Base-by-base conservation (phyloP, 352 stramenopile genomes). In the Aphanomyces invadans region DNA sequence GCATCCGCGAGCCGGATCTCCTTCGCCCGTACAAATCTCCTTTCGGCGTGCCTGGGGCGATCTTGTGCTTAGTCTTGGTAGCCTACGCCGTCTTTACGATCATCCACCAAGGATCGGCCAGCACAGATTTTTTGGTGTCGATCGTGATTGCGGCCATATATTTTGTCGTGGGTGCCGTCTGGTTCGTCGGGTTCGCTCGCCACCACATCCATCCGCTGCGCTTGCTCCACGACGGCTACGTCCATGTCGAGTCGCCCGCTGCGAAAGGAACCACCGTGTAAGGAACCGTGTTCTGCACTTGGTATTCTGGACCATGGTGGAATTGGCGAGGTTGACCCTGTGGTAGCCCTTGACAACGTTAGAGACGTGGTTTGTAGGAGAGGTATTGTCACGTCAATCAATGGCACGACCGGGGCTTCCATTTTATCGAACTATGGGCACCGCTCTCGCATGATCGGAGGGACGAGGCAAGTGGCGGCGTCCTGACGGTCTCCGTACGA, bases 121-220 rank as follows among this genome's bases (percentile, higher is more conserved):
- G 73, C 51, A 78, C 76, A 36, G 80, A 89, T 42, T 86, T 89
- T 46, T 56, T 85, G 19, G 78, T 79, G 32, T 84, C 78, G 1
- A 76, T 87, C 21, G 73, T 87, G 26, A 77, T 77, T 26, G 78
- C 73, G 29, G 67, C 77, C 33, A 11, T 84, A 26, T 85, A 86
- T 70, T 89, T 89, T 55, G 61, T 56, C 21, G 51, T 78, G 21
- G 80, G 76, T 23, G 74, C 71, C 0, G 69, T 76, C 5, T 86
- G 82, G 62, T 88, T 79, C 62, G 71, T 82, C 48, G 59, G 71
- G 31, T 2, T 51, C 11, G 48, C 48, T 28, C 29, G 48, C 21
- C 21, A 59, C 15, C 48, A 67, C 60, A 67, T 67, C n/a, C 26
- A 39, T 19, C 59, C 32, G 4, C 25, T 67, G n/a, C 4, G 19